Conservation (phyloP, 495 filamentous ascomycete genomes). For the Aspergillus mulundensis region DNA sequence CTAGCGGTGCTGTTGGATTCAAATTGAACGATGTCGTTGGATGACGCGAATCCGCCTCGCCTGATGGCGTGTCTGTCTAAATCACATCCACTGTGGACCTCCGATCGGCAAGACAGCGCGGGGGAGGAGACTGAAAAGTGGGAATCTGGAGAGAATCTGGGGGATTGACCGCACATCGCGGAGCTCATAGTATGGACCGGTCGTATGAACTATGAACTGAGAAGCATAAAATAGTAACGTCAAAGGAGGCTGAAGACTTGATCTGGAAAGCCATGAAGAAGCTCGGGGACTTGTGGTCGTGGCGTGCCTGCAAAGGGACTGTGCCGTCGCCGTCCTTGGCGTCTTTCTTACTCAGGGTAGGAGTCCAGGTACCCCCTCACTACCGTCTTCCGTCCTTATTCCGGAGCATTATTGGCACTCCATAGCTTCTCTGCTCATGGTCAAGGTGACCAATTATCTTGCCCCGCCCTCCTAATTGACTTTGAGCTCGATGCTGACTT, state of each 20-base stretch:
- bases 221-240: too few relatives aligned
- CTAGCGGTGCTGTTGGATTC: conserved; percentile 4
- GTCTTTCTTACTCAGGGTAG: neutral
- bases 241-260: neutral
- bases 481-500: neutral
- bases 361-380: neutral
- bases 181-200: neutral
- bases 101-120: conserved; percentile 14
- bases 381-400: neutral
- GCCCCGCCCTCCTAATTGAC: neutral
- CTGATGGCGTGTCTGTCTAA: neutral
- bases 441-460: neutral
- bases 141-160: conserved; percentile 14
- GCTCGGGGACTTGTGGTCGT: neutral
- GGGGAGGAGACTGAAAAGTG: conserved; percentile 15
- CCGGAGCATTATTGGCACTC: neutral
- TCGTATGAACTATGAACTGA: too few relatives aligned
- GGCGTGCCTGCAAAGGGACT: conserved; percentile 1
- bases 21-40: conserved; percentile 12
- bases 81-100: conserved; percentile 16
- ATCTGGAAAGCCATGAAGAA: neutral
- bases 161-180: conserved; percentile 5
- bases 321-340: conserved; percentile 6
- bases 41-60: conserved; percentile 6
- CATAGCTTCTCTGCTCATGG: neutral